These are phyloP conservation scores for Scutellaria barbata DNA, from an alignment of 257 asterid genomes.

Conservation along the genomic window DNA sequence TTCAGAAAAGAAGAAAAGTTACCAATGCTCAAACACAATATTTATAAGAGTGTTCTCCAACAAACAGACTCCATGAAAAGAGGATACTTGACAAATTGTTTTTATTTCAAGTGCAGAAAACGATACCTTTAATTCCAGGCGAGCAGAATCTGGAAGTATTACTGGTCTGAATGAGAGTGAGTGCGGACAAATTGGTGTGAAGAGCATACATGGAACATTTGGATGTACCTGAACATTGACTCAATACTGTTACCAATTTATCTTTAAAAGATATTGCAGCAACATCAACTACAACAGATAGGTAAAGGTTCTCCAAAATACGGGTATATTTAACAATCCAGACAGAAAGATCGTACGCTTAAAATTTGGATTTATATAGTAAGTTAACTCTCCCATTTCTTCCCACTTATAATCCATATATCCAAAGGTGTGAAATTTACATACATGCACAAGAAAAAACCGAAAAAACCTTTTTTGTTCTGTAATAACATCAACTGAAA, in stretches of 20 bases:
- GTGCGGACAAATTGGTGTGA: conserved; percentile 97
- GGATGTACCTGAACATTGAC: conserved; percentile 84
- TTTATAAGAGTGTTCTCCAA: neutral
- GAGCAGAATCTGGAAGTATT: conserved; percentile 97
- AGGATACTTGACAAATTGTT: conserved; percentile 4
- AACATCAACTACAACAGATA: conserved; percentile 16
- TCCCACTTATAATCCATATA: no score
- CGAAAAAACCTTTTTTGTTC: no score
- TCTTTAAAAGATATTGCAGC: neutral
- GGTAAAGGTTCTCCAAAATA: neutral
- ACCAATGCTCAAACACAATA: neutral
- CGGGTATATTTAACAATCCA: neutral
- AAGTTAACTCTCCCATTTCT: no score
- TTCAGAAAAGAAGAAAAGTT: neutral
- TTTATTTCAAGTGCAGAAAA: conserved; percentile 23
- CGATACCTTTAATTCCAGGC: conserved; percentile 87
- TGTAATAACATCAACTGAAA: no score
- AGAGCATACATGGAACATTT: conserved; percentile 98
- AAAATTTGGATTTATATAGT: no score
- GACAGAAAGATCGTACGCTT: neutral
- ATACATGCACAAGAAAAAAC: conserved; percentile 1
- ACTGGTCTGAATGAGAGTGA: conserved; percentile 99
- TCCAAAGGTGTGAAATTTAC: neutral
- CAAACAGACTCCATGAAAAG: conserved; percentile 5
- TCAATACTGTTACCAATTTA: conserved; percentile 16